Evolutionary conservation across 208 protist species (phyloP).

Genomic region (Wallacemonas sp.): DNA sequence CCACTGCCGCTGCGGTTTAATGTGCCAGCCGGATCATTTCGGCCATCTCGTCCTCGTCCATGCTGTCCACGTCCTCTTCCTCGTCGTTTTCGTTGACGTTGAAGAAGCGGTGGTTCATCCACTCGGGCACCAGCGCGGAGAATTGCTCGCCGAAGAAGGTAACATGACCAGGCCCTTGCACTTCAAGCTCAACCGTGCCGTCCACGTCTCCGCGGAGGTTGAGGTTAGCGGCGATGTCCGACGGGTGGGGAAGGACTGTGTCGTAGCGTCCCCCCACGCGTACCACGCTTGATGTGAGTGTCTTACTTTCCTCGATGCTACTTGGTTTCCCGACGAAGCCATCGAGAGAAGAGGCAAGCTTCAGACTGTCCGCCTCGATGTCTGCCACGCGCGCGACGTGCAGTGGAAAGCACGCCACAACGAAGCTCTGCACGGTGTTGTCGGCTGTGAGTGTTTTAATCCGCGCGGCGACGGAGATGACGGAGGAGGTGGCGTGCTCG

Average conservation of each 20-base stretch:
- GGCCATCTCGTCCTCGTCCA: conserved; percentile 32
- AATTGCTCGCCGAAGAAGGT: conserved; percentile 74
- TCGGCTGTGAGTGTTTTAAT: conserved; percentile 44
- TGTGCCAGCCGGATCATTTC: conserved; percentile 41
- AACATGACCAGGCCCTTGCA: conserved; percentile 69
- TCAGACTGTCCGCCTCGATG: conserved; percentile 6
- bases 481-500: neutral
- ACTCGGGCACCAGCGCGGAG: conserved; percentile 54
- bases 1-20: neutral
- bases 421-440: conserved; percentile 44
- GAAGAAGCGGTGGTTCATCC: conserved; percentile 52
- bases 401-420: conserved; percentile 56
- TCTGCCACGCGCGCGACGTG: conserved; percentile 17
- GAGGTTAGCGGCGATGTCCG: conserved; percentile 49
- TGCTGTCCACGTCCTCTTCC: conserved; percentile 30
- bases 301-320: conserved; percentile 1
- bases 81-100: conserved; percentile 37
- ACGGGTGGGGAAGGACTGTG: conserved; percentile 15
- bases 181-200: conserved; percentile 56
- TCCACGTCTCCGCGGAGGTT: conserved; percentile 77
- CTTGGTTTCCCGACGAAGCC: neutral
- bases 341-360: neutral
- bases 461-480: conserved; percentile 40
- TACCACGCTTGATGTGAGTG: conserved; percentile 1
- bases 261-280: neutral